Evolutionary conservation across 2,329 filamentous ascomycete genomes (phyloP), one percentile per base, ranked within the genome.

Genomic region (Raffaelea deltoideospora): DNA sequence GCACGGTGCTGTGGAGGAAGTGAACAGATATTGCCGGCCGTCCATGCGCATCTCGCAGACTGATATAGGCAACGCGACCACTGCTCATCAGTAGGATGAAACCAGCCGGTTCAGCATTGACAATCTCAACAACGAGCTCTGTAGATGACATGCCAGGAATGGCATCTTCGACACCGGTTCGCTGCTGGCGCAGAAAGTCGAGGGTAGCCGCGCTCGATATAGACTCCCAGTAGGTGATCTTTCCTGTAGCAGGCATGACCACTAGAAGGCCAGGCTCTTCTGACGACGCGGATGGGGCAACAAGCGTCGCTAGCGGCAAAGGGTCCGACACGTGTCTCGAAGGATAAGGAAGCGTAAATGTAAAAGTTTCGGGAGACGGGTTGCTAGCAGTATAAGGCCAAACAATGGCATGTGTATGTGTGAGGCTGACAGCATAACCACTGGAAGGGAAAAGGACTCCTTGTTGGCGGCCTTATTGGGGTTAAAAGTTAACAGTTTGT

Each of bases 151-250:
- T 68, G 42, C 80, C 79, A 3, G 72, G 65, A 43, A 94, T 74
- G 3, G 63, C 63, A 32, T 82, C 75, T 50, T 92, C 84, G 14
- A 93, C 73, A 14, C 83, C 83, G 45, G 76, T 79, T 45, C 81
- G 76, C 50, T 83, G 81, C 52, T 92, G 80, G 45, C 81, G 79
- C 50, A 88, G 82, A 29, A 92, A 72, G 43, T 82, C 83, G 38
- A 92, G 68, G 1, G 84, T 85, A 28, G 86, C 82, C 10, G 85
- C 86, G 54, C 77, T 86, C 38, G 88, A 86, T 44, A 96, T 82
- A 28, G 85, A 92, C 54, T 96, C 90, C 86, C 90, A 96, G 56
- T 90, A 96, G 31, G 84, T 78, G 36, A 96, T 75, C 55, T 79
- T 87, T 36, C 90, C 90, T 34, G 69, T 86, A 15, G 72, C 73